Percentiles rank a stretch among this genome's conserved stretches.
Conservation (phyloP, 2,329 filamentous ascomycete genomes). For the Ophiostoma quercus region DNA sequence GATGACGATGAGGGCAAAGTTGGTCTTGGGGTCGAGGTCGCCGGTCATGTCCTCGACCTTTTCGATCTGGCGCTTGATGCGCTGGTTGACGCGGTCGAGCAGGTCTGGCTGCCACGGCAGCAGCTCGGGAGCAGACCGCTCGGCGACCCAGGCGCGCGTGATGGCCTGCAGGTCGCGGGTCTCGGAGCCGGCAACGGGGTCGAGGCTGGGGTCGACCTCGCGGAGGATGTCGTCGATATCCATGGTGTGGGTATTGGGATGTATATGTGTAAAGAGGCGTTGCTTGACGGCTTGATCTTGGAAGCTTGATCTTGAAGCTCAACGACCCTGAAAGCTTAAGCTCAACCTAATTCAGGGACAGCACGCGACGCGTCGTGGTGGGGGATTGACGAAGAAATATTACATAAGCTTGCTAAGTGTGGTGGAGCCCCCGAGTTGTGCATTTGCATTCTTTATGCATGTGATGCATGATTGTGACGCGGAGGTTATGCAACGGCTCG, state of each 20-base stretch:
- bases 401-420: neutral
- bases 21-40: conserved; percentile 82
- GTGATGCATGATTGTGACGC: neutral
- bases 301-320: no score
- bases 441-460: neutral
- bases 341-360: neutral
- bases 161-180: conserved; percentile 78
- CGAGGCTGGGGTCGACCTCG: conserved; percentile 59
- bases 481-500: neutral
- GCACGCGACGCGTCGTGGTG: neutral
- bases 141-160: conserved; percentile 88
- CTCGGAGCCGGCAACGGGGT: conserved; percentile 48
- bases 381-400: neutral
- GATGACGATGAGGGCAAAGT: conserved; percentile 88
- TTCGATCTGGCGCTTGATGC: conserved; percentile 41
- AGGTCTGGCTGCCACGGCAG: conserved; percentile 57
- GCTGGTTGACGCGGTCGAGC: conserved; percentile 74
- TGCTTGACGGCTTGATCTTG: neutral
- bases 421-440: neutral
- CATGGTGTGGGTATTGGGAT: conserved; percentile 42
- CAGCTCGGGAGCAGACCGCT: conserved; percentile 85
- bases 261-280: neutral
- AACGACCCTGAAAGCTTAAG: neutral
- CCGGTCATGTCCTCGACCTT: conserved; percentile 58
- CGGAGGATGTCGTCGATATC: conserved; percentile 77